Conservation (phyloP, 305 asterid species). For the Fraxinus greggii region DNA sequence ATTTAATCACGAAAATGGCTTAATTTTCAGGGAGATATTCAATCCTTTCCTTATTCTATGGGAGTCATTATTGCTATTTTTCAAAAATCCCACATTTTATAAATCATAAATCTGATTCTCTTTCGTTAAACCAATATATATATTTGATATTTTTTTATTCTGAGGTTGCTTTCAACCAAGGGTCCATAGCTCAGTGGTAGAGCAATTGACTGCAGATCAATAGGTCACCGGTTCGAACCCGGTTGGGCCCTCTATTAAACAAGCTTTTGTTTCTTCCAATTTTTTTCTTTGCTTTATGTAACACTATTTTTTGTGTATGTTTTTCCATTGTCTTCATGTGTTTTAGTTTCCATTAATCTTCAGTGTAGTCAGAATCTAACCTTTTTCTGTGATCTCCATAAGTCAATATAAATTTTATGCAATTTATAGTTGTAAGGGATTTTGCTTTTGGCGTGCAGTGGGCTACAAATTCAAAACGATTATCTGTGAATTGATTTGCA, state of each 20-base stretch:
- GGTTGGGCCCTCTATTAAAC: slow-evolving; percentile 71
- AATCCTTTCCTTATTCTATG: background rate
- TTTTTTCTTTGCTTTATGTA: background rate
- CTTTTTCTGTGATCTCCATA: background rate
- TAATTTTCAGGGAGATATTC: background rate
- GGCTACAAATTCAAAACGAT: background rate
- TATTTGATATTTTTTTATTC: background rate
- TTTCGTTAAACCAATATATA: background rate
- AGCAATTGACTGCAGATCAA: slow-evolving; percentile 99
- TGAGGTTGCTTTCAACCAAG: background rate
- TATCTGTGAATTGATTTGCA: background rate
- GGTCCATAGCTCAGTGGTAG: slow-evolving; percentile 84
- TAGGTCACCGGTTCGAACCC: slow-evolving; percentile 99
- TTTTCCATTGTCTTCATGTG: background rate
- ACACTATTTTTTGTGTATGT: background rate
- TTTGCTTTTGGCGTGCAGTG: background rate
- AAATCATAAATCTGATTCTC: background rate
- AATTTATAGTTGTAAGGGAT: background rate
- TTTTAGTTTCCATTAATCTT: background rate
- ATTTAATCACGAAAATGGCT: background rate
- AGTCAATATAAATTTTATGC: background rate
- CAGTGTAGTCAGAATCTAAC: background rate
- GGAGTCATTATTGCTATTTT: background rate
- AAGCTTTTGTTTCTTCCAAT: background rate
- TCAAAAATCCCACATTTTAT: background rate